Conservation (phyloP, 2,329 filamentous ascomycete species). For the Aspergillus transmontanensis region DNA sequence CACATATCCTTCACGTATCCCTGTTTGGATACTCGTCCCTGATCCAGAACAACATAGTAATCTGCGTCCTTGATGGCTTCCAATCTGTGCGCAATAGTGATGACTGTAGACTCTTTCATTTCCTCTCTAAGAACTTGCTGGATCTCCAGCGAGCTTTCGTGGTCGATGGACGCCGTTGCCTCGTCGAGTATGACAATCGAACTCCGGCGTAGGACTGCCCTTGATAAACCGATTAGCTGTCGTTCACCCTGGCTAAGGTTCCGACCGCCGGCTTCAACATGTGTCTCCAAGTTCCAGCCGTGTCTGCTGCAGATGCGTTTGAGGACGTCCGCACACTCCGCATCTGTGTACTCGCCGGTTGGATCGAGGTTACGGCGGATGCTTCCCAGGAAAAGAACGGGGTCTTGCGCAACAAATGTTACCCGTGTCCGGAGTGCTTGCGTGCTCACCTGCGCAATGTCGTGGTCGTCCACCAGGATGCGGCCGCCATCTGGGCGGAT, state of each 20-base stretch:
- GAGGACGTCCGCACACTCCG: conserved; percentile 57
- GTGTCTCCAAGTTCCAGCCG: conserved; percentile 58
- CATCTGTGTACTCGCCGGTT: conserved; percentile 58
- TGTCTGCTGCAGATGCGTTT: conserved; percentile 58
- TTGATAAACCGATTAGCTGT: conserved; percentile 65
- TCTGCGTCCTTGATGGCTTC: conserved; percentile 64
- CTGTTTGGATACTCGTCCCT: conserved; percentile 47
- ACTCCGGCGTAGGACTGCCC: conserved; percentile 64
- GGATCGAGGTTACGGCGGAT: conserved; percentile 67
- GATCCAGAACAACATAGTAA: conserved; percentile 57
- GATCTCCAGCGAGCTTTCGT: conserved; percentile 58
- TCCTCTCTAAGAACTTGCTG: conserved; percentile 41
- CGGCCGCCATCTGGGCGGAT: conserved; percentile 56
- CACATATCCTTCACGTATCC: conserved; percentile 32
- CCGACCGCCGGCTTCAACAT: conserved; percentile 62
- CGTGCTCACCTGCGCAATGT: conserved; percentile 61
- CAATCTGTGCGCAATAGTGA: conserved; percentile 66
- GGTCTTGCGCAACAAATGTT: conserved; percentile 69
- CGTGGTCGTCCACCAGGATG: conserved; percentile 63
- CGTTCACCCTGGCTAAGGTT: conserved; percentile 67
- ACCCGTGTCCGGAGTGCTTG: conserved; percentile 63
- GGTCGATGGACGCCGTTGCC: conserved; percentile 66
- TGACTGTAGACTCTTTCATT: conserved; percentile 54
- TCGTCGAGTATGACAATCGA: conserved; percentile 68
- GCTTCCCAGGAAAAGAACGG: conserved; percentile 64